These are phyloP conservation scores for Geotrichum citri-aurantii DNA, from an alignment of 1,139 yeast species.

Conservation along the genomic window DNA sequence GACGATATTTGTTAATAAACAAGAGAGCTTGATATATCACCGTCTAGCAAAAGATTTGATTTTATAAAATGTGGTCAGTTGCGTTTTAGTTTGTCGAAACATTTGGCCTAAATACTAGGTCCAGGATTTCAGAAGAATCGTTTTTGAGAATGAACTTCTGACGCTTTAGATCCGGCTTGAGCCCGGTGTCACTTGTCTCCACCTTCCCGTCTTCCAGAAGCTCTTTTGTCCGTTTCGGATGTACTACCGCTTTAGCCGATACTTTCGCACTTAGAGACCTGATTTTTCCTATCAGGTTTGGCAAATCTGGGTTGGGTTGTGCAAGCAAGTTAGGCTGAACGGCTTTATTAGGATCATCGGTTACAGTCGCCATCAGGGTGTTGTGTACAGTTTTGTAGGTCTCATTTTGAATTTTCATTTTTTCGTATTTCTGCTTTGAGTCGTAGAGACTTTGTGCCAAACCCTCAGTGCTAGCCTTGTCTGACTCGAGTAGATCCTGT, in stretches of 20 bases:
- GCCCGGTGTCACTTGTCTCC: background rate
- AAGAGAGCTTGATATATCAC: background rate
- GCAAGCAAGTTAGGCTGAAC: constrained; percentile 6
- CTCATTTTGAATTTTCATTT: background rate
- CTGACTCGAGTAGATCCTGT: constrained; percentile 10
- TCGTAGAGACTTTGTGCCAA: background rate
- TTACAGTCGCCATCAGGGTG: background rate
- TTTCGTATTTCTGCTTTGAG: background rate
- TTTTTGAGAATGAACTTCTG: constrained; percentile 12
- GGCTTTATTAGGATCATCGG: constrained; percentile 4
- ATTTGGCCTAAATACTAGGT: background rate
- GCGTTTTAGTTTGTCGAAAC: background rate
- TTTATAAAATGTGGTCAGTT: background rate
- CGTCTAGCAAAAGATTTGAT: background rate
- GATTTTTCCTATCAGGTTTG: constrained; percentile 8
- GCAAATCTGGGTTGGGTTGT: constrained; percentile 9
- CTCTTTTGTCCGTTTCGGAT: background rate
- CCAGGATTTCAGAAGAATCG: constrained; percentile 6
- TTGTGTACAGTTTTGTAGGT: constrained; percentile 1
- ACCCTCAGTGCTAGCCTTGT: constrained; percentile 1
- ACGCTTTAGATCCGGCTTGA: constrained; percentile 11
- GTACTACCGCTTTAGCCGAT: background rate
- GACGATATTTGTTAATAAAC: background rate
- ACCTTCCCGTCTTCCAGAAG: background rate
- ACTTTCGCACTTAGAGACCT: constrained; percentile 10